These are phyloP conservation scores for Agroathelia rolfsii DNA, from an alignment of 1,284 basidiomycete genomes.

Conservation along the genomic window DNA sequence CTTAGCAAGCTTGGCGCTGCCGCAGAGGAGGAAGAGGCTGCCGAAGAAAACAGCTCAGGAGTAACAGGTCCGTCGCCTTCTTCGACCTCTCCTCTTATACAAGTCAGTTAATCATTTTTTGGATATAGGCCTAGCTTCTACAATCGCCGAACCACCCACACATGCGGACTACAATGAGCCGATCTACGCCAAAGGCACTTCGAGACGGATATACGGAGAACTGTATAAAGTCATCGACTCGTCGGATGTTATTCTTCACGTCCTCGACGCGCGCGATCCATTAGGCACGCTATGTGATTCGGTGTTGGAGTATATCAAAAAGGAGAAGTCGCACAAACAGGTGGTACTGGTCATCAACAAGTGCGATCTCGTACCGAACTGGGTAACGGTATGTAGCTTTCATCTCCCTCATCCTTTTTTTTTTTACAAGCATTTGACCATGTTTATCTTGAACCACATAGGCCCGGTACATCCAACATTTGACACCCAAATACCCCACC, in stretches of 20 bases:
- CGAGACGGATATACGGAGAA: conserved; percentile 93
- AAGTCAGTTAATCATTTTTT: conserved; percentile 1
- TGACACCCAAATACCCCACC: conserved; percentile 90
- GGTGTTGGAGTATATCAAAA: conserved; percentile 87
- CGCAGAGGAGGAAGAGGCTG: conserved; percentile 28
- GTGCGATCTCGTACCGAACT: conserved; percentile 96
- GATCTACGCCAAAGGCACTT: conserved; percentile 89
- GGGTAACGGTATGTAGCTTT: conserved; percentile 82
- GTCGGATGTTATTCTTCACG: conserved; percentile 92
- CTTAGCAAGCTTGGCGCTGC: conserved; percentile 60
- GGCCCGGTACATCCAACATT: conserved; percentile 95
- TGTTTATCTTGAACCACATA: conserved; percentile 21
- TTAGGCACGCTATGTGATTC: conserved; percentile 96
- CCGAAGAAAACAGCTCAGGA: conserved; percentile 26
- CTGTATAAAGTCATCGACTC: conserved; percentile 99
- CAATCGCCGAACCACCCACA: conserved; percentile 36
- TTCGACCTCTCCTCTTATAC: conserved; percentile 14
- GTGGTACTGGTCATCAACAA: conserved; percentile 97
- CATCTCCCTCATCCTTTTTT: conserved; percentile 8
- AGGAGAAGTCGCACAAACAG: conserved; percentile 97
- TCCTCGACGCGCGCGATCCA: conserved; percentile 94
- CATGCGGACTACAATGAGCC: conserved; percentile 77
- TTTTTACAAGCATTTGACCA: conserved; percentile 10
- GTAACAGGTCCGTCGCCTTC: conserved; percentile 29
- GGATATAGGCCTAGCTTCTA: too few species aligned